Conservation (phyloP, 2,329 filamentous ascomycete species). For the Tolypocladium sp. region DNA sequence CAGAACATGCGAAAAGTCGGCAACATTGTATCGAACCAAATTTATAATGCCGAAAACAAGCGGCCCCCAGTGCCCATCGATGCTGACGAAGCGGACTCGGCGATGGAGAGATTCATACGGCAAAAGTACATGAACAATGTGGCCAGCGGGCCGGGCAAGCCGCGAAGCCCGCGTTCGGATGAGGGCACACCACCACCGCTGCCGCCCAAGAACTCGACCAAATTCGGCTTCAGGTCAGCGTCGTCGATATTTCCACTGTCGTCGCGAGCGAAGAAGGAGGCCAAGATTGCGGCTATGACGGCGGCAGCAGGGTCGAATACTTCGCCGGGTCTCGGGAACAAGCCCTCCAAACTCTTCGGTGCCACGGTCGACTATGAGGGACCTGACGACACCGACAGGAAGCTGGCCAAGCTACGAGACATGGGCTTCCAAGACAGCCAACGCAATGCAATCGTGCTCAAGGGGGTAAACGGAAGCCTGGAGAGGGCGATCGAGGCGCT, state of each 20-base stretch:
- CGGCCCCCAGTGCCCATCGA: slow-evolving; percentile 82
- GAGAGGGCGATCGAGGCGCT: slow-evolving; percentile 81
- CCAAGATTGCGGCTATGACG: slow-evolving; percentile 18
- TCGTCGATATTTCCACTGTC: slow-evolving; percentile 61
- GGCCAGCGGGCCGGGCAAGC: slow-evolving; percentile 25
- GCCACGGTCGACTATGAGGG: slow-evolving; percentile 50
- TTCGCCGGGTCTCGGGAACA: slow-evolving; percentile 41
- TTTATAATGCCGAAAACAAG: slow-evolving; percentile 79
- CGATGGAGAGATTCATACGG: slow-evolving; percentile 91
- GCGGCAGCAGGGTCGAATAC: slow-evolving; percentile 16
- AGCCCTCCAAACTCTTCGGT: slow-evolving; percentile 61
- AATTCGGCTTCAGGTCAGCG: slow-evolving; percentile 47
- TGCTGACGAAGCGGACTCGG: slow-evolving; percentile 82
- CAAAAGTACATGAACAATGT: slow-evolving; percentile 75
- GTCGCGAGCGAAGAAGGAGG: slow-evolving; percentile 50
- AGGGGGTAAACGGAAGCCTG: slow-evolving; percentile 74
- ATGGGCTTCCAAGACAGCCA: slow-evolving; percentile 88
- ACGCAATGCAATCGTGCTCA: slow-evolving; percentile 72
- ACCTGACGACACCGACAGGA: slow-evolving; percentile 58
- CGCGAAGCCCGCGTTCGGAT: slow-evolving; percentile 41
- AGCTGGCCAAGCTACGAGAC: slow-evolving; percentile 68
- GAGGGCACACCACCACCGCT: slow-evolving; percentile 50
- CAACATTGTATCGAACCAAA: slow-evolving; percentile 76
- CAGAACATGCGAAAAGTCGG: slow-evolving; percentile 93
- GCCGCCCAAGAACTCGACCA: slow-evolving; percentile 55